Evolutionary conservation across 164 flowering plant species (phyloP), one percentile per base, ranked within the genome.

Genomic region (Aristolochia fimbriata): DNA sequence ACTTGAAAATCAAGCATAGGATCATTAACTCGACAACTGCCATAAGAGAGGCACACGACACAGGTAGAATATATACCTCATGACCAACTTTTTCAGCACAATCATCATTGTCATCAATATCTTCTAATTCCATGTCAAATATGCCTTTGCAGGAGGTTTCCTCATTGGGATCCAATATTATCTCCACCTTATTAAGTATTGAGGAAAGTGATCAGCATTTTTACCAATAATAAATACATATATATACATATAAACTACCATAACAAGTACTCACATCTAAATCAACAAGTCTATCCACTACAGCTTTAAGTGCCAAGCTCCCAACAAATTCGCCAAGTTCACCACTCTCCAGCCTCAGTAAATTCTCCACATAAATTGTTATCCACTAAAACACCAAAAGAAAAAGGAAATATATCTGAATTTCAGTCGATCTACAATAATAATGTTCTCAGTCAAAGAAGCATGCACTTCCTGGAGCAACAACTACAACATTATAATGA

Each of bases 91-190:
- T 58, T 21, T 68, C 73, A 61, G 56, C 58, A 51, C 67, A 69
- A 55, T 76, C 85, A 65, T 45, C 70, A 31, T 43, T 58, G 31
- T 78, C 83, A 14, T 82, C 85, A 22, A 70, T 50, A 64, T 87
- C 94, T 72, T 83, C 96, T 8, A 88, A 67, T 67, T 93, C 99
- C 84, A 90, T 78, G 50, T 83, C 78, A 81, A 93, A 90, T 47
- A 93, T 82, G 56, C 87, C 94, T 75, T 83, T 93, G 59, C 74
- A 58, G 16, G 73, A 73, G 49, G 90, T 88, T 48, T 87, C 95
- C 52, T 66, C 76, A 49, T 82, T 81, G 25, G 82, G 84, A 55
- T 85, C 90, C 94, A 96, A 90, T 51, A 70, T 80, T 72, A 93
- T 88, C 59, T 81, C 92, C 69, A 90, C 81, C 98, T 93, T 63